Evolutionary conservation across 306 rosid genomes (phyloP), one percentile per base, ranked within the genome.

Genomic region (Vicia sativa): DNA sequence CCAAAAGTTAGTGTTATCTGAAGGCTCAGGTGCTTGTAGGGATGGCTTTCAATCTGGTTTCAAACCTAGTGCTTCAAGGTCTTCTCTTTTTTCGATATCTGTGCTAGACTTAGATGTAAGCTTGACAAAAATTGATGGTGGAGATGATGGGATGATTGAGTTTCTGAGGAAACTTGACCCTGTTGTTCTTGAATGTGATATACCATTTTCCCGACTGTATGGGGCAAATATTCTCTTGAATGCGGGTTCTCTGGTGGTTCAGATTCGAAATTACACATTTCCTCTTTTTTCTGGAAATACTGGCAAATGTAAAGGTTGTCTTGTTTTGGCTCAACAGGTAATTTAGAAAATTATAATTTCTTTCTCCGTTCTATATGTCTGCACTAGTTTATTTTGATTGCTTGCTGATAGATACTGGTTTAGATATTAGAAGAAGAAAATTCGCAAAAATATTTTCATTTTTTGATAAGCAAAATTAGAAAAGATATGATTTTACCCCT

Each of bases 251-350:
- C 88, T 95, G 66, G 81, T 57, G 14, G 85, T 37, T 18, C 84
- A 75, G 71, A 52, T 95, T 70, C 86, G 99, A 15, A 39, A 95
- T 80, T 95, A 85, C 84, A 76, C 92, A 26, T 77, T 73, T 79
- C 99, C 99, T 74, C 88, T 95, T 13, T 79, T 95, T 67, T 71
- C 85, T 34, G 99, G 86, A 48, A 90, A 75, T 72, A 81, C 84
- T 55, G 92, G 83, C 60, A 90, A 72, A 90, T 88, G 92, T 74
- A 87, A 91, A 78, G 97, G 99, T 45, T 77, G 85, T 44, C 73
- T 90, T 56, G 96, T 95, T 74, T 37, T 95, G 76, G 99, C 97
- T 49, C 99, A 90, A 57, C 99, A 95, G 99, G 99, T 95, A 81
- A 70, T 42, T 31, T 64, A 56, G 4, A 53, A 55, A 52, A 67